A percentile compares a stretch with the other conserved stretches of the same genome.
Evolutionary conservation across 352 stramenopile species (phyloP).

Genomic region (Blastocystis sp.): DNA sequence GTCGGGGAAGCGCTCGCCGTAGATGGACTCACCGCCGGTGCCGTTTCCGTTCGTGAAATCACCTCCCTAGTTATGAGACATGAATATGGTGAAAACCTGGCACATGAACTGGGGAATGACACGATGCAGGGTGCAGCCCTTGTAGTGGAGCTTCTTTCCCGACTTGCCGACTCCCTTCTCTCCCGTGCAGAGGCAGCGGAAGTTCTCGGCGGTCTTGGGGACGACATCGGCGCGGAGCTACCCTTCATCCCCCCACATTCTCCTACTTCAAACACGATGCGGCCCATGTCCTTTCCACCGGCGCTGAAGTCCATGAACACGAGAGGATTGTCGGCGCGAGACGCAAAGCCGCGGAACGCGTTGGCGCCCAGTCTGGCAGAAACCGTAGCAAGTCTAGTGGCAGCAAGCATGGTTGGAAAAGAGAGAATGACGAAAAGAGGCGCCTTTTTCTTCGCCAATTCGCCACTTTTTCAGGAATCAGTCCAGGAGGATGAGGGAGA

Average conservation of each 20-base stretch:
- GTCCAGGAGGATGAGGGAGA: no score
- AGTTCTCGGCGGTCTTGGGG: slow-evolving; percentile 95
- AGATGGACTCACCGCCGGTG: slow-evolving; percentile 89
- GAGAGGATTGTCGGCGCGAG: slow-evolving; percentile 77
- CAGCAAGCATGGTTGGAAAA: slow-evolving; percentile 19
- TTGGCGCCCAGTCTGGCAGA: not conserved
- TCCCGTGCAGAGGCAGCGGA: slow-evolving; percentile 92
- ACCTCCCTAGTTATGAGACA: slow-evolving; percentile 80
- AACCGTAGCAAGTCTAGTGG: not conserved
- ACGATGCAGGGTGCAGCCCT: slow-evolving; percentile 90
- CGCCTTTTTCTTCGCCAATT: no score
- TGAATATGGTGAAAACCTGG: slow-evolving; percentile 74
- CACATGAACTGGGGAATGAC: slow-evolving; percentile 91
- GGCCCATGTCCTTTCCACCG: slow-evolving; percentile 81
- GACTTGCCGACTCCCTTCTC: slow-evolving; percentile 85
- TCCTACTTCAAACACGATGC: slow-evolving; percentile 87
- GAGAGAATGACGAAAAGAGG: not conserved
- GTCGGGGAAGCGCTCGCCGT: slow-evolving; percentile 73
- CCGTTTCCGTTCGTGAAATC: slow-evolving; percentile 89
- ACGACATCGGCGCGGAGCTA: slow-evolving; percentile 87
- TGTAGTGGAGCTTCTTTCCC: slow-evolving; percentile 93
- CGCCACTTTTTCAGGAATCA: no score
- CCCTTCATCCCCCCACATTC: no score
- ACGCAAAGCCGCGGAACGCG: slow-evolving; percentile 19
- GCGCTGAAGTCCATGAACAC: slow-evolving; percentile 98